Evolutionary conservation across 1,284 basidiomycete species (phyloP), one percentile per base, ranked within the genome.

Genomic region (Cryptococcus sp.): DNA sequence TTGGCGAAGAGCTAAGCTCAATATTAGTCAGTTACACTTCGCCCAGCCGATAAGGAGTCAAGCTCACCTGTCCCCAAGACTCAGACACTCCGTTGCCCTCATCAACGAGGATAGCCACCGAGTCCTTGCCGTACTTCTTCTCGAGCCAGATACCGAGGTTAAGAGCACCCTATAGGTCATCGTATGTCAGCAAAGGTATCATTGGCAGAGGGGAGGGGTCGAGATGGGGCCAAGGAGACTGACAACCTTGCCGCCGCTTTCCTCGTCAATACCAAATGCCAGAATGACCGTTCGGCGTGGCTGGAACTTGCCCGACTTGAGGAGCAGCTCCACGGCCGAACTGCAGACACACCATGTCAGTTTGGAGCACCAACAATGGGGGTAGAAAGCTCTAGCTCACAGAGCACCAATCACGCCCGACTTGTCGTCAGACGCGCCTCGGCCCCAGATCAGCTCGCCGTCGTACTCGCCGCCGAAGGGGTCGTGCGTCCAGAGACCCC

Each of bases 201-300:
- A 24, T 11, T 6, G 9, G 16, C 18, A 40, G 40, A 33, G 42
- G 39, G 12, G 40, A 52, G 3, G 33, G 40, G 39, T 40, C 28
- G 15, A 16, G 23, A 52, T 8, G 11, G 15, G 33, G 24, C 20
- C 15, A 49, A 15, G 44, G 57, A 48, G 28, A 66, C 70, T 64
- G 61, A 73, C 72, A 50, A 72, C 65, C 62, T 70, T 73, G 50
- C 85, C 84, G 24, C 80, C 79, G 2, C 78, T 70, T 73, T 89
- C 87, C 65, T 88, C 87, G 65, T 89, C 87, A 56, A 83, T 84
- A n/a, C 87, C 87, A 50, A 83, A 84, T 1, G 83, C 81, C 23
- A 87, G 76, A 21, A 88, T 78, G 42, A 88, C 75, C 0, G 79
- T 79, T 4, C 84, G 80, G 15, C 77, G 73, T 0, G 84, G 85